Conservation (phyloP, 108 stramenopile species). For the Conticribra weissflogii region DNA sequence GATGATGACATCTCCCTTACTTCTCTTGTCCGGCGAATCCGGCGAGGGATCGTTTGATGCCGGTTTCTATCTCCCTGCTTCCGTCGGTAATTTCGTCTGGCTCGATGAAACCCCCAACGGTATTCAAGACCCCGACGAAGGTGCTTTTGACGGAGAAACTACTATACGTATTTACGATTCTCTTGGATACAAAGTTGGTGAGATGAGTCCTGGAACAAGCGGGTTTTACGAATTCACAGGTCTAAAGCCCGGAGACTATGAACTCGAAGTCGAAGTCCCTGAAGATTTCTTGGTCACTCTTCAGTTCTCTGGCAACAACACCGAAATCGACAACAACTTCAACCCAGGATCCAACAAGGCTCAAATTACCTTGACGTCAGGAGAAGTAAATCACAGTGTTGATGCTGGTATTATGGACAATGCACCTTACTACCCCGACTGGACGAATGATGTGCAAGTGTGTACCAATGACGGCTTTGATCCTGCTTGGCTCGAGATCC, state of each 20-base stretch:
- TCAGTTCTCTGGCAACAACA: conserved; percentile 26
- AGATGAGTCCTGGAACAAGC: conserved; percentile 10
- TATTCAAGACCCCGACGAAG: conserved; percentile 44
- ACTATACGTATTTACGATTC: conserved; percentile 35
- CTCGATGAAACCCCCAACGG: conserved; percentile 40
- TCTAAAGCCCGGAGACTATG: conserved; percentile 35
- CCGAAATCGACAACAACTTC: conserved; percentile 33
- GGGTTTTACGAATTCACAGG: conserved; percentile 38
- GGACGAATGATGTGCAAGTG: conserved; percentile 39
- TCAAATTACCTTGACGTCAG: conserved; percentile 27
- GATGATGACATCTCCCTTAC: conserved; percentile 22
- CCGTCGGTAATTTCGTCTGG: conserved; percentile 44
- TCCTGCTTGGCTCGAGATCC: conserved; percentile 35
- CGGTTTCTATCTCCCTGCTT: conserved; percentile 41
- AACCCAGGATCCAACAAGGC: conserved; percentile 27
- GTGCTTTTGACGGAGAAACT: conserved; percentile 16
- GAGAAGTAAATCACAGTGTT: conserved; percentile 31
- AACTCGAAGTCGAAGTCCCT: conserved; percentile 16
- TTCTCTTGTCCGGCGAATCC: conserved; percentile 36
- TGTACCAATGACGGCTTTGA: conserved; percentile 54
- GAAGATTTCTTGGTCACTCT: conserved; percentile 38
- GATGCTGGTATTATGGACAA: conserved; percentile 51
- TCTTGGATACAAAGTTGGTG: conserved; percentile 30
- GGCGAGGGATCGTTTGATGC: conserved; percentile 36
- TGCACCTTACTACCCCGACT: conserved; percentile 49